These are phyloP conservation scores for Xylaria sp. DNA, from an alignment of 2,329 filamentous ascomycete genomes.

Conservation along the genomic window DNA sequence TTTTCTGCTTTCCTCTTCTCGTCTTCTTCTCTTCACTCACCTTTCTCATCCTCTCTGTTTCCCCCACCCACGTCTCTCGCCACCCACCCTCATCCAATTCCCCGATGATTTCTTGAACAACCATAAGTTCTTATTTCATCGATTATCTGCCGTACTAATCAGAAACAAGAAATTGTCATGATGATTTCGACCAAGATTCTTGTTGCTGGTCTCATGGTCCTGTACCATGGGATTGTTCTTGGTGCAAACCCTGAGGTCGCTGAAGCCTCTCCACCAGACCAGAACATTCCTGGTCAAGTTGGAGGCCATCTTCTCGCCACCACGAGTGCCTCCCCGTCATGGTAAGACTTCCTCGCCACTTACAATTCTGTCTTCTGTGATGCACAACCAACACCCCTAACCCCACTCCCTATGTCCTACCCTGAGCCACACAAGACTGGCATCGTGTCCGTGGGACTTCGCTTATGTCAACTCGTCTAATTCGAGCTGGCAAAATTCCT, in stretches of 20 bases:
- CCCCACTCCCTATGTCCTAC: not conserved
- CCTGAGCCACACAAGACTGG: conserved; percentile 3
- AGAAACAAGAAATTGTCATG: not conserved
- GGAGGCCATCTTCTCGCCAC: not conserved
- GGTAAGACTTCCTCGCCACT: not conserved
- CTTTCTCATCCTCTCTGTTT: not conserved
- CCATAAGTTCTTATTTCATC: conserved; percentile 3
- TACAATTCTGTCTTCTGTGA: not conserved
- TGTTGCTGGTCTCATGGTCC: conserved; percentile 23
- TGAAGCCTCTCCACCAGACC: conserved; percentile 1
- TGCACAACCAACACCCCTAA: not conserved
- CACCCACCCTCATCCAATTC: not conserved
- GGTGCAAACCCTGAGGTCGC: conserved; percentile 4
- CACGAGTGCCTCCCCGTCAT: not conserved
- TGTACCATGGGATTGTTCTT: conserved; percentile 16
- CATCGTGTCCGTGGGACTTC: not conserved
- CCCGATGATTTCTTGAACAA: not conserved
- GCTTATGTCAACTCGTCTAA: not conserved
- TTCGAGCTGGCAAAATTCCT: conserved; percentile 3
- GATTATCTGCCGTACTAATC: conserved; percentile 1
- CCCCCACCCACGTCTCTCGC: not conserved
- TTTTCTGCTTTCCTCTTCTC: not conserved
- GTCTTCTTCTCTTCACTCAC: not conserved
- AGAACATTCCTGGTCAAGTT: not conserved
- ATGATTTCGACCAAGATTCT: conserved; percentile 18